Evolutionary conservation across 768 basidiomycete genomes (phyloP).

Genomic region (Trametes coccinea): DNA sequence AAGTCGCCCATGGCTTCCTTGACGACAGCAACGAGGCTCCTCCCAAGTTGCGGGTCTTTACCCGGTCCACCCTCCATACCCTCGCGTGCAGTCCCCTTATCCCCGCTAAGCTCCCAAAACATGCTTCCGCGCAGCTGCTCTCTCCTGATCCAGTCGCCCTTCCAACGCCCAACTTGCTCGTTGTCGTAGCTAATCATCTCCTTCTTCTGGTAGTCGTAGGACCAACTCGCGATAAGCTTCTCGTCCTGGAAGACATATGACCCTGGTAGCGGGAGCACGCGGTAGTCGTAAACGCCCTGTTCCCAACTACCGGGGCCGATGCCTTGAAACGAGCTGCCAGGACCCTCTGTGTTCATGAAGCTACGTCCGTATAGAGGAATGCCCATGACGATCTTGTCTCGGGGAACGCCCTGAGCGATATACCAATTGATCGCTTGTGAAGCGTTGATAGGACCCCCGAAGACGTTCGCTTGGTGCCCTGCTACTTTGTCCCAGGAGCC

Average conservation of each 20-base stretch:
- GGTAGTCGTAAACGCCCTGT: conserved; percentile 89
- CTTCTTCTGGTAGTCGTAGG: conserved; percentile 68
- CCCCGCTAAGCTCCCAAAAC: conserved; percentile 93
- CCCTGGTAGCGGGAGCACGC: conserved; percentile 78
- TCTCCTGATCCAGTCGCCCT: conserved; percentile 78
- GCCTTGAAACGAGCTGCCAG: conserved; percentile 77
- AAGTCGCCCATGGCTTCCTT: conserved; percentile 78
- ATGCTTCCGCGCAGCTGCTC: conserved; percentile 87
- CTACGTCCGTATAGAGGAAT: conserved; percentile 93
- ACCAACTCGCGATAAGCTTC: conserved; percentile 73
- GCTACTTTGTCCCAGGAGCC: conserved; percentile 74
- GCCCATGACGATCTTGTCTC: conserved; percentile 83
- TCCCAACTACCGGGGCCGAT: conserved; percentile 92
- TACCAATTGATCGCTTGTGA: conserved; percentile 72
- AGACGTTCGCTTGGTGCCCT: conserved; percentile 87
- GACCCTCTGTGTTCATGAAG: conserved; percentile 83
- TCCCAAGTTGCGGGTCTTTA: conserved; percentile 70
- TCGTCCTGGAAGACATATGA: conserved; percentile 67
- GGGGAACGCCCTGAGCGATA: conserved; percentile 64
- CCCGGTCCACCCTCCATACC: conserved; percentile 76
- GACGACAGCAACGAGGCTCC: conserved; percentile 71
- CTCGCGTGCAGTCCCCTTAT: conserved; percentile 66
- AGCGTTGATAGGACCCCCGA: conserved; percentile 63
- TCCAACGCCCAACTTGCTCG: conserved; percentile 65
- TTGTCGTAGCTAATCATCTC: conserved; percentile 88